Conservation (phyloP, 2,329 filamentous ascomycete species). For the Fusarium buxicola region DNA sequence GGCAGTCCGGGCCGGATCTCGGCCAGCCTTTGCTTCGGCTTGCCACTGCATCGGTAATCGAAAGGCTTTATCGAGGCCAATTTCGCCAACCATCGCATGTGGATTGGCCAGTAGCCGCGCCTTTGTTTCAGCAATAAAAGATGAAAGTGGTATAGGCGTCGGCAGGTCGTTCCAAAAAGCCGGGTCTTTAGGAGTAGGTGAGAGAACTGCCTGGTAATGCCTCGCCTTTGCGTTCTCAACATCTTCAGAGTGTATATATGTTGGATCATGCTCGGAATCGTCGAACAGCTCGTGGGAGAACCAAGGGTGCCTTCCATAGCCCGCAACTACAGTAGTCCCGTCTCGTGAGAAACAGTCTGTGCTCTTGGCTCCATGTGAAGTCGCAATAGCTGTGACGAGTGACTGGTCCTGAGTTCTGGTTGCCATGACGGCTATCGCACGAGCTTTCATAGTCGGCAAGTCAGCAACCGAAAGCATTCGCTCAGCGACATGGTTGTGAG, state of each 20-base stretch:
- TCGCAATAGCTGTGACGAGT: slow-evolving; percentile 14
- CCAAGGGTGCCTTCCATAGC: slow-evolving; percentile 43
- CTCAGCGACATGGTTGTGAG: slow-evolving; percentile 42
- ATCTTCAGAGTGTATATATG: background rate
- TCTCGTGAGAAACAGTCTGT: slow-evolving; percentile 2
- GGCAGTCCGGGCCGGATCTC: slow-evolving; percentile 61
- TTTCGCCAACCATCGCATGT: slow-evolving; percentile 75
- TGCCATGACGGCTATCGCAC: slow-evolving; percentile 36
- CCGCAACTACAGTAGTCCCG: slow-evolving; percentile 25
- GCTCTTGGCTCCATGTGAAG: slow-evolving; percentile 7
- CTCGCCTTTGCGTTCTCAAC: slow-evolving; percentile 19
- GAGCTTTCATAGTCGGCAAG: slow-evolving; percentile 30
- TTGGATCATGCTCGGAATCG: slow-evolving; percentile 7
- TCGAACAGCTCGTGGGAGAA: slow-evolving; percentile 42
- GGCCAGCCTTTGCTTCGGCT: slow-evolving; percentile 39
- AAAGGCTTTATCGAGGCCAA: slow-evolving; percentile 79
- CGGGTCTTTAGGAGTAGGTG: slow-evolving; percentile 28
- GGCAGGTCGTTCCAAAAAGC: slow-evolving; percentile 58
- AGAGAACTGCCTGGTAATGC: slow-evolving; percentile 36
- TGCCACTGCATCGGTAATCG: slow-evolving; percentile 72
- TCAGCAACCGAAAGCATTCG: slow-evolving; percentile 4
- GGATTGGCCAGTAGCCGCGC: slow-evolving; percentile 66
- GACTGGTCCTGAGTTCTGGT: slow-evolving; percentile 42
- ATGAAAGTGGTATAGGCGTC: slow-evolving; percentile 66
- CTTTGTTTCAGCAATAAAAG: slow-evolving; percentile 66